Evolutionary conservation across 352 stramenopile genomes (phyloP).

Genomic region (Pythium plurisporium): DNA sequence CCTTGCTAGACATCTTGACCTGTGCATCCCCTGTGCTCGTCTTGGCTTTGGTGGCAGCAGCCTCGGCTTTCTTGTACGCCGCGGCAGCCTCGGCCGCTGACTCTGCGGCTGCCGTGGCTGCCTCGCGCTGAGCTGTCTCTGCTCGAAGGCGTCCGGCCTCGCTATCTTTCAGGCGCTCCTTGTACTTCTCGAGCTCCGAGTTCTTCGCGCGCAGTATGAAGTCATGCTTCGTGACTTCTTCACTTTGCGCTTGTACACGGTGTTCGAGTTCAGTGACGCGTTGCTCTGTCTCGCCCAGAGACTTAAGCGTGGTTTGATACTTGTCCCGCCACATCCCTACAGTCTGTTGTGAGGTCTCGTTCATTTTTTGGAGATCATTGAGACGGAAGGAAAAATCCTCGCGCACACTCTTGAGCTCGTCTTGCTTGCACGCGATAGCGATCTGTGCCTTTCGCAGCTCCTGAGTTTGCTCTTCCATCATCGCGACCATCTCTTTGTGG

Average conservation of each 20-base stretch:
- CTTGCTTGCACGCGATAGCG: slow-evolving; percentile 30
- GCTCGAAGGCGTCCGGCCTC: slow-evolving; percentile 33
- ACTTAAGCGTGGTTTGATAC: slow-evolving; percentile 37
- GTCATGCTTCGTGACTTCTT: slow-evolving; percentile 61
- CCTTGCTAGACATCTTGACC: slow-evolving; percentile 24
- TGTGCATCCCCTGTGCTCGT: slow-evolving; percentile 6
- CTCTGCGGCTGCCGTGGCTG: slow-evolving; percentile 25
- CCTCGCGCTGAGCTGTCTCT: slow-evolving; percentile 28
- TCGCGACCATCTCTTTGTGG: slow-evolving; percentile 39
- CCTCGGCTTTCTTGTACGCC: slow-evolving; percentile 18
- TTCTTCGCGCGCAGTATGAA: slow-evolving; percentile 50
- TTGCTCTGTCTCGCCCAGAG: slow-evolving; percentile 26
- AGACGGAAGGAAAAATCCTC: slow-evolving; percentile 35
- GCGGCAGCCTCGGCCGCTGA: slow-evolving; percentile 23
- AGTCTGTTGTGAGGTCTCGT: slow-evolving; percentile 40
- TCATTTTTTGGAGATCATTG: slow-evolving; percentile 29
- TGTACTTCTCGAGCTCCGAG: slow-evolving; percentile 40
- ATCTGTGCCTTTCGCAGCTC: slow-evolving; percentile 54
- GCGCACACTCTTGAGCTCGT: slow-evolving; percentile 35
- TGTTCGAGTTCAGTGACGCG: slow-evolving; percentile 40
- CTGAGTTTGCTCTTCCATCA: slow-evolving; percentile 49
- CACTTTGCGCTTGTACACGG: slow-evolving; percentile 32
- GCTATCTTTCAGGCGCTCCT: slow-evolving; percentile 46
- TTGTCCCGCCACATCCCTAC: slow-evolving; percentile 50
- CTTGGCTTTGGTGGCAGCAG: slow-evolving; percentile 3